Evolutionary conservation across 2,329 filamentous ascomycete species (phyloP).

Genomic region (Calonectria henricotiae): DNA sequence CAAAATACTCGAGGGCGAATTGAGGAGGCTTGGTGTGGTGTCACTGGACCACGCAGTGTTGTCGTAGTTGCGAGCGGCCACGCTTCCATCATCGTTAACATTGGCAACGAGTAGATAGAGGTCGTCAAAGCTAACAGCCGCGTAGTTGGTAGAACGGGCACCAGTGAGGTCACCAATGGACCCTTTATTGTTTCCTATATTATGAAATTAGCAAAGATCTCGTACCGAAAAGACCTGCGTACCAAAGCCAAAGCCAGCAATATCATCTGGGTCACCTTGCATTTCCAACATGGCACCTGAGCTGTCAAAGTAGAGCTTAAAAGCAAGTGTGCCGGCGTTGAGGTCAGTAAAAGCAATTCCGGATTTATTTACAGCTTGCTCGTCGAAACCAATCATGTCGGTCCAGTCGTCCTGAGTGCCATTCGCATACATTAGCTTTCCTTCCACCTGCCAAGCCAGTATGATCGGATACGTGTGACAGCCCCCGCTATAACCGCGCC

Average conservation of each 20-base stretch:
- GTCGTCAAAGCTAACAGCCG: not conserved
- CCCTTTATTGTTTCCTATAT: not conserved
- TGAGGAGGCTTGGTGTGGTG: not conserved
- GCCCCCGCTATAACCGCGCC: slow-evolving; percentile 12
- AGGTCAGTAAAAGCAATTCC: slow-evolving; percentile 22
- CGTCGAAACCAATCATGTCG: not conserved
- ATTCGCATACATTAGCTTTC: not conserved
- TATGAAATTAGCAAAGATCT: not conserved
- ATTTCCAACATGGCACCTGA: not conserved
- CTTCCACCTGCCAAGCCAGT: slow-evolving; percentile 16
- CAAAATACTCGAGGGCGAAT: not conserved
- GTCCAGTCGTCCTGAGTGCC: not conserved
- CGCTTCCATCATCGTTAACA: not conserved
- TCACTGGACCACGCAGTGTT: not conserved
- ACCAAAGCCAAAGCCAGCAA: slow-evolving; percentile 12
- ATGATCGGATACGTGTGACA: not conserved
- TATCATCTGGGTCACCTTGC: not conserved
- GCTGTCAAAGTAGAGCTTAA: slow-evolving; percentile 24
- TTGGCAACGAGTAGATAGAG: slow-evolving; percentile 13
- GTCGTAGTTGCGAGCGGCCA: slow-evolving; percentile 19
- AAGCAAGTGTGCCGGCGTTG: not conserved
- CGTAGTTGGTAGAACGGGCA: slow-evolving; percentile 3
- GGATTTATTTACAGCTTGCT: not conserved
- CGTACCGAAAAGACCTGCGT: not conserved
- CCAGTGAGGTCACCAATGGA: not conserved